A percentile compares a stretch with the other conserved stretches of the same genome.
Conservation (phyloP, 768 basidiomycete genomes). For the Termitomyces sp. region DNA sequence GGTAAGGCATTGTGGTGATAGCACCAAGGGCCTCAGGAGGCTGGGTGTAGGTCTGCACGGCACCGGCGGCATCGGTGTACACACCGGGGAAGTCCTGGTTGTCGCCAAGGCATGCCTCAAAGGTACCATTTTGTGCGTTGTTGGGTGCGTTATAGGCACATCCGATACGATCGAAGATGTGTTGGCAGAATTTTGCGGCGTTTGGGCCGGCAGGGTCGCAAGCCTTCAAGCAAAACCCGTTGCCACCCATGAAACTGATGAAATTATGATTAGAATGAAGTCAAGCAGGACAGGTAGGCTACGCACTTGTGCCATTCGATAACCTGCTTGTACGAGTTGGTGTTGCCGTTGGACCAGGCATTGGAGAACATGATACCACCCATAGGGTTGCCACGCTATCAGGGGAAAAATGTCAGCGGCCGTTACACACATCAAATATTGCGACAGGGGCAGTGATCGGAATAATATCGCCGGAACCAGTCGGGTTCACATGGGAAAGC, state of each 20-base stretch:
- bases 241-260: conserved; percentile 66
- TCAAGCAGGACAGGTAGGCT: neutral
- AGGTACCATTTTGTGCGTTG: conserved; percentile 50
- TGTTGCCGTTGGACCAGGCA: conserved; percentile 36
- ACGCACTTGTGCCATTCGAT: conserved; percentile 65
- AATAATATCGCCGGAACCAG: neutral
- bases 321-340: conserved; percentile 46
- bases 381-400: conserved; percentile 76
- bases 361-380: conserved; percentile 68
- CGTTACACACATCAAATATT: conserved; percentile 5
- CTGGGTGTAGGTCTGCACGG: conserved; percentile 33
- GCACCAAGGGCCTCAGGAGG: conserved; percentile 32
- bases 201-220: conserved; percentile 58
- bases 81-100: conserved; percentile 57
- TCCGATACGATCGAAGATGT: conserved; percentile 74
- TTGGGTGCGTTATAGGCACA: conserved; percentile 71
- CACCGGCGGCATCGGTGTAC: conserved; percentile 32
- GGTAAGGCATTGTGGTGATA: conserved; percentile 34
- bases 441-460: neutral
- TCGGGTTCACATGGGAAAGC: neutral
- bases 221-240: conserved; percentile 63
- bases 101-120: conserved; percentile 65
- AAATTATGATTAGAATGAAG: neutral
- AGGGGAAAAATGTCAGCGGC: neutral
- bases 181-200: conserved; percentile 54